Base-by-base conservation (phyloP, 768 basidiomycete genomes). In the Mycena amicta region DNA sequence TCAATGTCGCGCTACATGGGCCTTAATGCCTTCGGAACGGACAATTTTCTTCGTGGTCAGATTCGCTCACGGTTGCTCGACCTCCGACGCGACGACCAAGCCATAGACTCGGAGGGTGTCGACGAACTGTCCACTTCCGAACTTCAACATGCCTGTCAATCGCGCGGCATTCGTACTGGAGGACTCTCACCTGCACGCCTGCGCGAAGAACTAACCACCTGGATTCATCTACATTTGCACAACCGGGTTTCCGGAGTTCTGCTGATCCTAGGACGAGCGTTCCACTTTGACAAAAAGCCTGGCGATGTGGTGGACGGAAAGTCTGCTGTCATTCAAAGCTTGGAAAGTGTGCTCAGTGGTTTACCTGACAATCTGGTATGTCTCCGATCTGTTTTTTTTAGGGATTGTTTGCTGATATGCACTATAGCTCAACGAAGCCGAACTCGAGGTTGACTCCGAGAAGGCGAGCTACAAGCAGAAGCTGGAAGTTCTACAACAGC, bases 1-100 rank as follows among this genome's bases (percentile, higher is more conserved):
- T 95, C 93, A 0, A 97, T 96, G 90, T 97, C 88, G 66, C 84
- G 94, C 56, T 98, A 99, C 72, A 97, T 99, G 94, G 93, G 90
- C 55, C 84, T 98, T 67, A 96, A 98, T 75, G 95, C 96, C 2
- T 99, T 98, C 68, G 97, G 97, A 45, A 98, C 96, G 16, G 97
- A 99, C 74, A 98, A 98, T 75, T 98, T 97, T 77, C 82, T 99
- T 43, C 90, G 96, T 46, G 93, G 93, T 31, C 86, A 90, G 31
- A 92, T 99, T 70, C 89, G 93, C 25, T 84, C 85, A 41, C 85
- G 93, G 27, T 80, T 99, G 25, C 78, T 89, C 62, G 83, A 90
- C 67, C 82, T 99, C 63, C 84, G 94, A 53, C 83, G 90, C 41
- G 97, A 99, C 68, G 96, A 99, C 76, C 89, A 98, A 74, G 86